Evolutionary conservation across 345 rosid species (phyloP).

Genomic region (Rhizophora mangle): DNA sequence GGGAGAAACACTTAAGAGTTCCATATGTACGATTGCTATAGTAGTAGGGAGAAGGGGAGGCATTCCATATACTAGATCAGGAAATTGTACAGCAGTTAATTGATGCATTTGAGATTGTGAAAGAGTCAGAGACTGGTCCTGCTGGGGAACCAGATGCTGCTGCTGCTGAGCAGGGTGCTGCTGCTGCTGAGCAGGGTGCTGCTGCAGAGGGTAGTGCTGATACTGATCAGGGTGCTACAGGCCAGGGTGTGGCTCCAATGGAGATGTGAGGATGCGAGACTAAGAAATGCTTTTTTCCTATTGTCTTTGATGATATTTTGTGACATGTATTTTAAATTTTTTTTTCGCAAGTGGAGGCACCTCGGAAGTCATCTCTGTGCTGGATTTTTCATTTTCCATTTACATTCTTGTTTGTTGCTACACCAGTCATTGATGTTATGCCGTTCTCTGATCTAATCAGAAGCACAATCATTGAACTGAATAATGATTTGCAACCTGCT

Average conservation of each 20-base stretch:
- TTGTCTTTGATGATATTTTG: slow-evolving; percentile 20
- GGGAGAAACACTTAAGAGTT: slow-evolving; percentile 87
- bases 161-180: too few species aligned
- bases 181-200: slow-evolving; percentile 31
- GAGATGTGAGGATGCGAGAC: slow-evolving; percentile 55
- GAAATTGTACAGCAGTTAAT: slow-evolving; percentile 76
- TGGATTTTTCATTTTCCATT: slow-evolving; percentile 27
- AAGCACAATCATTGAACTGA: too few species aligned
- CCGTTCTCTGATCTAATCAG: too few species aligned
- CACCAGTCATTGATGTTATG: too few species aligned
- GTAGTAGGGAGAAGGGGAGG: slow-evolving; percentile 80
- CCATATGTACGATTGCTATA: slow-evolving; percentile 85
- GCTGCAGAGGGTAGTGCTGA: slow-evolving; percentile 13
- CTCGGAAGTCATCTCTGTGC: slow-evolving; percentile 18
- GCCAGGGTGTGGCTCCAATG: slow-evolving; percentile 75
- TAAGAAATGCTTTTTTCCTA: slow-evolving; percentile 2
- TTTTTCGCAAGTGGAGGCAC: slow-evolving; percentile 18
- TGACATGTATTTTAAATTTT: slow-evolving; percentile 19
- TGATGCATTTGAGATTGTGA: slow-evolving; percentile 71
- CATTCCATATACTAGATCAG: slow-evolving; percentile 85
- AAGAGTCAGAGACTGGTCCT: slow-evolving; percentile 51
- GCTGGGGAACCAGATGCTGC: slow-evolving; percentile 49
- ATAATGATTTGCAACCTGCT: too few species aligned
- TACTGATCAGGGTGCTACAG: slow-evolving; percentile 37
- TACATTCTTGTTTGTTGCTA: slow-evolving; percentile 20